Evolutionary conservation across 108 stramenopile genomes (phyloP).

Genomic region (Cafeteria roenbergensis): DNA sequence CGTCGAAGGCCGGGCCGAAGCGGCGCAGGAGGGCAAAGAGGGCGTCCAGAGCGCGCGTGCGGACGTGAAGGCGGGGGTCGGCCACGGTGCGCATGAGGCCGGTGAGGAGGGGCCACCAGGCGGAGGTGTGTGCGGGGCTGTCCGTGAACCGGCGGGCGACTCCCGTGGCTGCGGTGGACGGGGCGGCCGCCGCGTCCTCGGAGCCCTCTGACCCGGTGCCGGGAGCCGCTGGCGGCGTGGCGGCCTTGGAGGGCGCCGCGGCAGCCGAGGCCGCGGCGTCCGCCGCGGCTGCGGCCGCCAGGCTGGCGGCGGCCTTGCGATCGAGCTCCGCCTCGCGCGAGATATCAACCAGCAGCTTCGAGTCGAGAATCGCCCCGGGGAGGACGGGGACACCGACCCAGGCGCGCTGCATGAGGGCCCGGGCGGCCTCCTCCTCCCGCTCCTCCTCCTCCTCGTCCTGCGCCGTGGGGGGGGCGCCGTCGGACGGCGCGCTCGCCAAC

Average conservation of each 20-base stretch:
- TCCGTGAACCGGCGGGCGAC: not conserved
- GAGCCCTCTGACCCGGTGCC: conserved; percentile 18
- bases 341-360: not conserved
- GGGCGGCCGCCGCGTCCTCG: conserved; percentile 12
- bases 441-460: not conserved
- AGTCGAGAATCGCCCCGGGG: no score
- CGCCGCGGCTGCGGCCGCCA: not conserved
- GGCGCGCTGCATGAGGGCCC: no score
- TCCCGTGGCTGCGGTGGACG: conserved; percentile 18
- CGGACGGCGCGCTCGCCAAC: no score
- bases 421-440: not conserved
- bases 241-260: not conserved
- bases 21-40: conserved; percentile 23
- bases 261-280: not conserved
- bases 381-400: no score
- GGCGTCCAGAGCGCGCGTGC: conserved; percentile 22
- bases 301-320: no score
- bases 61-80: conserved; percentile 53
- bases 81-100: conserved; percentile 70
- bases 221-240: no score
- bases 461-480: not conserved
- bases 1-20: conserved; percentile 25
- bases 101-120: conserved; percentile 92
- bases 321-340: not conserved
- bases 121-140: conserved; percentile 48